Evolutionary conservation across 2,329 filamentous ascomycete species (phyloP).

Genomic region (Hypoxylon rubiginosum): DNA sequence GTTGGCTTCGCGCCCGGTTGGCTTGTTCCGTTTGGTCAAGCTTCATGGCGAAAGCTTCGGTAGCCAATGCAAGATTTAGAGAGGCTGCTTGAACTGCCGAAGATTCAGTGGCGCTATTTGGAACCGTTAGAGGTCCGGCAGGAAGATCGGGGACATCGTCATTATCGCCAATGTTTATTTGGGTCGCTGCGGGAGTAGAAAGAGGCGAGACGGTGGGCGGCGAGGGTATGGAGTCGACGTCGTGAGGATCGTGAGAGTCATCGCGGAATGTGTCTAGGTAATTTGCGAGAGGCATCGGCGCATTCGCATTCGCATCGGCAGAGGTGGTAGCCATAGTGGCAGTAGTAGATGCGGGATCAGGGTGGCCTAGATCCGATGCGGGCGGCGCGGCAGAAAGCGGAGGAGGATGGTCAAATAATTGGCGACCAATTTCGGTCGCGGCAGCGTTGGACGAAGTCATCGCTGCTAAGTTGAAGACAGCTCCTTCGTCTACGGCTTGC

Average conservation of each 20-base stretch:
- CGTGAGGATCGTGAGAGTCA: slow-evolving; percentile 36
- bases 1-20: slow-evolving; percentile 38
- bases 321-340: slow-evolving; percentile 18
- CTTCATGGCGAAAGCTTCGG: slow-evolving; percentile 34
- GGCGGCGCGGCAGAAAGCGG: slow-evolving; percentile 25
- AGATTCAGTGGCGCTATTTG: slow-evolving; percentile 30
- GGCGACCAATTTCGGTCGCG: slow-evolving; percentile 49
- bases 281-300: slow-evolving; percentile 34
- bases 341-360: slow-evolving; percentile 21
- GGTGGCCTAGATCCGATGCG: slow-evolving; percentile 7
- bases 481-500: slow-evolving; percentile 65
- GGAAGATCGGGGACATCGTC: slow-evolving; percentile 45
- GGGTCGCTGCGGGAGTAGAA: slow-evolving; percentile 53
- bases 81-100: slow-evolving; percentile 31
- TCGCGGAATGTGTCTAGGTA: slow-evolving; percentile 30
- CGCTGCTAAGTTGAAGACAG: slow-evolving; percentile 66
- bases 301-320: slow-evolving; percentile 36
- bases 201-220: slow-evolving; percentile 54
- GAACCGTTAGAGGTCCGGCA: slow-evolving; percentile 35
- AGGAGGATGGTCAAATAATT: slow-evolving; percentile 31
- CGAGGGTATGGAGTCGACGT: slow-evolving; percentile 48
- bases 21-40: slow-evolving; percentile 22
- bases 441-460: slow-evolving; percentile 71
- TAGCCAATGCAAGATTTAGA: slow-evolving; percentile 20
- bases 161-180: slow-evolving; percentile 50